Evolutionary conservation across 805 yeast genomes (phyloP), one percentile per base, ranked within the genome.

Genomic region (Sugiyamaella mastotermitis): DNA sequence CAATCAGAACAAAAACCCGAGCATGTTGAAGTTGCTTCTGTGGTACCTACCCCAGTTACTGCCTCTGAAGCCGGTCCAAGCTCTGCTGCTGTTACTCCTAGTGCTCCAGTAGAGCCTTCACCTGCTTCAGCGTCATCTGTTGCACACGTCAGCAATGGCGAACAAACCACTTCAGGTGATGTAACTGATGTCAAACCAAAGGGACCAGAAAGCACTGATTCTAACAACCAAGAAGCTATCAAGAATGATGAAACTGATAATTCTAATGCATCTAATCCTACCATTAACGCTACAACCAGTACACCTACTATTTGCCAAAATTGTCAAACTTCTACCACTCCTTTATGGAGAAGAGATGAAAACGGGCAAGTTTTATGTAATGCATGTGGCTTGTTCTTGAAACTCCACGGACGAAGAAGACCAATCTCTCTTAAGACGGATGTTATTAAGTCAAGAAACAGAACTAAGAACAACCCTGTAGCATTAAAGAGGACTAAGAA

Each of bases 321-420:
- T 60, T 88, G 97, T 63, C 74, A 81, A 53, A 88, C 97, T 1
- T 84, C 86, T 41, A 88, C 94, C 1, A 88, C 97, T 2, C 97
- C 97, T 0, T 66, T 88, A 16, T 88, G 97, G 97, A 72, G 97
- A 58, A 71, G 97, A 49, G 96, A 88, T 61, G 96, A 87, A 54
- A 76, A 83, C 13, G 94, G 94, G 13, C 81, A 80, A 52, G 94
- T 88, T 25, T 69, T 88, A 35, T 88, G 97, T 60, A 88, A 88
- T 64, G 97, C 97, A 6, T 86, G 96, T 66, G 96, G 96, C 0
- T 66, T 86, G 35, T 86, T 86, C 53, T 63, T 87, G 42, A 88
- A 88, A 63, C 71, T 88, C 27, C 97, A 88, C 57, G 96, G 97
- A 14, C 74, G 95, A 39, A 86, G 95, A 30, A 71, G 97, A 54